Evolutionary conservation across 1,284 basidiomycete species (phyloP).

Genomic region (Leccinum ponderosum): DNA sequence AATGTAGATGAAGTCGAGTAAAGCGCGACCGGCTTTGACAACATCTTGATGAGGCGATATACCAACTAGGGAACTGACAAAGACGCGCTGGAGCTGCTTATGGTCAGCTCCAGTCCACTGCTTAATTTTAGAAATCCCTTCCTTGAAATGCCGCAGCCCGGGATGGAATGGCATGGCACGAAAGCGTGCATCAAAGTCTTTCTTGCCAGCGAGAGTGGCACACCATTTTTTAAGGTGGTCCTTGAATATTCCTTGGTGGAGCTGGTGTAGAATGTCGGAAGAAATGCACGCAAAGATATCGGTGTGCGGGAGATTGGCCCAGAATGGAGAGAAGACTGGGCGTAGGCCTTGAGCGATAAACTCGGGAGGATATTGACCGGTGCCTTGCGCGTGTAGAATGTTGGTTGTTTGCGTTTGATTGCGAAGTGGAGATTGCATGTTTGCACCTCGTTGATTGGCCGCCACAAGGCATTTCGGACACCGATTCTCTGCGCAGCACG

Average conservation of each 20-base stretch:
- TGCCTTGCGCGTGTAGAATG: too few species aligned
- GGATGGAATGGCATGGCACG: neutral
- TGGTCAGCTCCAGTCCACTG: neutral
- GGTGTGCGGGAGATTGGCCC: too few species aligned
- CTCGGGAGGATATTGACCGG: too few species aligned
- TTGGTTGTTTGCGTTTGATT: too few species aligned
- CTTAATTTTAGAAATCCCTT: neutral
- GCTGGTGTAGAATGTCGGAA: neutral
- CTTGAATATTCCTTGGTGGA: neutral
- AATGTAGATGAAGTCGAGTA: neutral
- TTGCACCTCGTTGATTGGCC: too few species aligned
- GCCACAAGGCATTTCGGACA: too few species aligned
- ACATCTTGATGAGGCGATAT: neutral
- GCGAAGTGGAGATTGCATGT: too few species aligned
- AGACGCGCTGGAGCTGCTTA: neutral
- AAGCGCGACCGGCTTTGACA: too few species aligned
- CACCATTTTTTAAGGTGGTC: neutral
- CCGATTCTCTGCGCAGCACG: too few species aligned
- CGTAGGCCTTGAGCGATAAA: too few species aligned
- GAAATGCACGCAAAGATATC: too few species aligned
- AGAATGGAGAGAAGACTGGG: too few species aligned
- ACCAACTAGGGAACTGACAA: neutral
- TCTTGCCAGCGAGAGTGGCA: neutral
- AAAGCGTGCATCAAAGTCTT: neutral
- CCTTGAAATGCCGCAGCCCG: neutral